Conservation (phyloP, 345 rosid species). For the Passiflora organensis region DNA sequence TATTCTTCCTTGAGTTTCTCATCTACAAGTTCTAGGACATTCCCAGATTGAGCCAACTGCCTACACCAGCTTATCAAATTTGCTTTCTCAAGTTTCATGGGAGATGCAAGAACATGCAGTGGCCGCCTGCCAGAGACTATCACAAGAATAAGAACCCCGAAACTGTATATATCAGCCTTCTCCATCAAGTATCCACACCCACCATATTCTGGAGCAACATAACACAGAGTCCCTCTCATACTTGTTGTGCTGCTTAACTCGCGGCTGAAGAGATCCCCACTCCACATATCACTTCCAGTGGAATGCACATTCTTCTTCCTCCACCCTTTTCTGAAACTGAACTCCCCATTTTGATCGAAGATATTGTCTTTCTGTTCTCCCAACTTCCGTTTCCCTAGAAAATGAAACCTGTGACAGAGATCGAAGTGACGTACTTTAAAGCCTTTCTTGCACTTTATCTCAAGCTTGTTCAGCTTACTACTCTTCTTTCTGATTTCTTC, state of each 20-base stretch:
- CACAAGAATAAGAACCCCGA: slow-evolving; percentile 89
- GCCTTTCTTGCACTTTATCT: slow-evolving; percentile 59
- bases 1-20: slow-evolving; percentile 71
- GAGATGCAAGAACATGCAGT: slow-evolving; percentile 82
- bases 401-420: slow-evolving; percentile 37
- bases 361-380: slow-evolving; percentile 33
- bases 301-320: slow-evolving; percentile 46
- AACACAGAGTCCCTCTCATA: slow-evolving; percentile 96
- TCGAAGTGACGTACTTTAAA: slow-evolving; percentile 52
- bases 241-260: slow-evolving; percentile 99
- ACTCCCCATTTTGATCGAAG: slow-evolving; percentile 61
- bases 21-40: slow-evolving; percentile 79
- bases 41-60: slow-evolving; percentile 80
- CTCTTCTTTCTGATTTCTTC: slow-evolving; percentile 51
- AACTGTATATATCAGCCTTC: slow-evolving; percentile 93
- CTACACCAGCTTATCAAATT: slow-evolving; percentile 94
- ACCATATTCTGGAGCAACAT: slow-evolving; percentile 91
- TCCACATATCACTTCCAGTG: slow-evolving; percentile 87
- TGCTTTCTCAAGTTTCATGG: slow-evolving; percentile 95
- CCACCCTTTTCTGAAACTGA: slow-evolving; percentile 90
- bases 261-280: slow-evolving; percentile 87
- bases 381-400: slow-evolving; percentile 36
- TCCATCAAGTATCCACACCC: slow-evolving; percentile 86
- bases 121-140: slow-evolving; percentile 94
- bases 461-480: slow-evolving; percentile 34